A percentile compares a stretch with the other conserved stretches of the same genome.
Conservation (phyloP, 495 filamentous ascomycete genomes). For the Penicillium canescens region DNA sequence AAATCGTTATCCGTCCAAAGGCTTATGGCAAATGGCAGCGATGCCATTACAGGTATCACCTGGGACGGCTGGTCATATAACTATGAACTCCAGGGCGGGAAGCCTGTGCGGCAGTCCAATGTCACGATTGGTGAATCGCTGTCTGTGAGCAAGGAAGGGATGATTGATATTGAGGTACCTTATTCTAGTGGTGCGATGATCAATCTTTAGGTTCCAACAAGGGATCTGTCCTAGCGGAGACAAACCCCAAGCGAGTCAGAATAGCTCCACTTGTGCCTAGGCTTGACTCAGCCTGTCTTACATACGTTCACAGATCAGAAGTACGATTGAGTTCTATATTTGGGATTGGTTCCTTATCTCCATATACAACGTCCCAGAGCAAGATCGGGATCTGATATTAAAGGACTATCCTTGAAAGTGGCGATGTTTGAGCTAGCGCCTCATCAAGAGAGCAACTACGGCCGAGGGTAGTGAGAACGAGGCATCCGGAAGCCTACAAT, state of each 20-base stretch:
- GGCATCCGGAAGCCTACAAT: not conserved
- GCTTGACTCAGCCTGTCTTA: too few relatives aligned
- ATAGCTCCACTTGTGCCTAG: not conserved
- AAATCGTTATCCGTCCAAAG: constrained; percentile 40
- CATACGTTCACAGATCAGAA: too few relatives aligned
- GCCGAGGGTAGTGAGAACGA: not conserved
- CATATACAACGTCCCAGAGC: not conserved
- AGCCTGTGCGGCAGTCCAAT: constrained; percentile 56
- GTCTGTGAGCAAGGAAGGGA: constrained; percentile 40
- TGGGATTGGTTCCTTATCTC: not conserved
- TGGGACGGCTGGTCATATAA: constrained; percentile 67
- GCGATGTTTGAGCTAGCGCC: not conserved
- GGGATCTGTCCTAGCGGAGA: not conserved
- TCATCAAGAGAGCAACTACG: not conserved
- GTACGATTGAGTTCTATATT: too few relatives aligned
- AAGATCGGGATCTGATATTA: not conserved
- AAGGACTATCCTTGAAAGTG: not conserved
- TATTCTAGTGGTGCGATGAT: constrained; percentile 51
- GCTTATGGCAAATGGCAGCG: constrained; percentile 61
- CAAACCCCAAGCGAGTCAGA: not conserved
- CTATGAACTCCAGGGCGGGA: constrained; percentile 56
- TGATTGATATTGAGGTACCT: constrained; percentile 47
- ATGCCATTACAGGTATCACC: constrained; percentile 61
- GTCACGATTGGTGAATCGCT: constrained; percentile 57
- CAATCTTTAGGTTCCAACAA: constrained; percentile 29